Conservation (phyloP, 257 asterid species). For the Gardenia jasminoides region DNA sequence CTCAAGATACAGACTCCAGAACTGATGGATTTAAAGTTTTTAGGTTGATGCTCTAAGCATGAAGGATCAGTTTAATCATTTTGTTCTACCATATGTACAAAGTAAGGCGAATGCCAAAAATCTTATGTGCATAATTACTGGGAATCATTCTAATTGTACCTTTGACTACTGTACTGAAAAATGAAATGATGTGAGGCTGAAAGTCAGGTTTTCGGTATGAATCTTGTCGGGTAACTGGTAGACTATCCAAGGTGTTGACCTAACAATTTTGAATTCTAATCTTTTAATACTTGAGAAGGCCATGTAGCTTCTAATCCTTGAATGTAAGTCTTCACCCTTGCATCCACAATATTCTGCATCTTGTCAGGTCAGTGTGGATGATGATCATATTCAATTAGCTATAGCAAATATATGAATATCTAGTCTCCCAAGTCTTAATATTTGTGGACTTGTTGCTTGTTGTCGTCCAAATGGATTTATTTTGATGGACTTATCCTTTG, state of each 20-base stretch:
- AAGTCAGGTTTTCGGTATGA: neutral
- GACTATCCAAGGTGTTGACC: neutral
- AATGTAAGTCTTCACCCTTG: neutral
- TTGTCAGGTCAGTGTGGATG: neutral
- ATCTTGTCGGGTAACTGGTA: neutral
- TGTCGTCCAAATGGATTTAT: neutral
- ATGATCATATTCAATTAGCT: neutral
- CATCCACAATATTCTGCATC: neutral
- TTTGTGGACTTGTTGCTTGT: neutral
- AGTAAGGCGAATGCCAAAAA: neutral
- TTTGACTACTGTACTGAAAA: neutral
- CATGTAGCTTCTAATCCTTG: neutral
- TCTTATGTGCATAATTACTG: neutral
- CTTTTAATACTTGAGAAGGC: neutral
- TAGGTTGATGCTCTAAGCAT: neutral
- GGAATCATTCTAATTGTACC: neutral
- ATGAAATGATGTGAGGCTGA: neutral
- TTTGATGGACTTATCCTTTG: neutral
- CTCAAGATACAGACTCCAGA: constrained; percentile 33
- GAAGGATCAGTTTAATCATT: neutral
- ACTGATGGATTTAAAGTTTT: neutral
- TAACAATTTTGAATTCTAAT: neutral
- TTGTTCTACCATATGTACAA: neutral
- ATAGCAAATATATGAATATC: neutral
- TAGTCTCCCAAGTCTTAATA: no score